Evolutionary conservation across 176 grass and related monocot species (phyloP).

Genomic region (Oryza longistaminata): DNA sequence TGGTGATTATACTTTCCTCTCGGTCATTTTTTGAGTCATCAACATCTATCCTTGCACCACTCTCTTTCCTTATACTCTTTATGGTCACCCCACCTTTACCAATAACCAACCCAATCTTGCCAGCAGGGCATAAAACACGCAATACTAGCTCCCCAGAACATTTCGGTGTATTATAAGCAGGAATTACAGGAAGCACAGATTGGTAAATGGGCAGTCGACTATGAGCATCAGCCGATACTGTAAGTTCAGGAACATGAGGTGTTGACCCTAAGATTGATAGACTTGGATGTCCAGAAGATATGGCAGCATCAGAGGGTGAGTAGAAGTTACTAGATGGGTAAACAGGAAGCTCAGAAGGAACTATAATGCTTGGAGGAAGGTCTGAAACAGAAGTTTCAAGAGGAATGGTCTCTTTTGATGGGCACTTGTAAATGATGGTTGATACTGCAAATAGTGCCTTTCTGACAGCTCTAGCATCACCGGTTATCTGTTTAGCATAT

Average conservation of each 20-base stretch:
- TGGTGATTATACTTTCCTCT: constrained; percentile 82
- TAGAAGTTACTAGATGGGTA: constrained; percentile 72
- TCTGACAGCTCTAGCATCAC: constrained; percentile 73
- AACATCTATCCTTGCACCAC: constrained; percentile 80
- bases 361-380: constrained; percentile 66
- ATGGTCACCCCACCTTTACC: constrained; percentile 88
- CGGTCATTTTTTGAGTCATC: constrained; percentile 82
- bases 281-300: constrained; percentile 55
- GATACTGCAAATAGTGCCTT: constrained; percentile 79
- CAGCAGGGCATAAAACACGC: constrained; percentile 80
- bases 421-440: constrained; percentile 82
- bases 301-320: constrained; percentile 46
- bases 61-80: constrained; percentile 85
- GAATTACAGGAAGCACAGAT: constrained; percentile 69
- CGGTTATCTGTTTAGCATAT: constrained; percentile 66
- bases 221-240: constrained; percentile 54
- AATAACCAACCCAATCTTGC: constrained; percentile 92
- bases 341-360: constrained; percentile 83
- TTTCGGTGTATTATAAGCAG: constrained; percentile 57
- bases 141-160: constrained; percentile 73
- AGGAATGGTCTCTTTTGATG: constrained; percentile 81
- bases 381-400: constrained; percentile 80
- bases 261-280: constrained; percentile 53
- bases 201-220: constrained; percentile 64
- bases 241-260: constrained; percentile 56